Evolutionary conservation across 169 alveolate species (phyloP), one percentile per base, ranked within the genome.

Genomic region (Plasmodium inui): DNA sequence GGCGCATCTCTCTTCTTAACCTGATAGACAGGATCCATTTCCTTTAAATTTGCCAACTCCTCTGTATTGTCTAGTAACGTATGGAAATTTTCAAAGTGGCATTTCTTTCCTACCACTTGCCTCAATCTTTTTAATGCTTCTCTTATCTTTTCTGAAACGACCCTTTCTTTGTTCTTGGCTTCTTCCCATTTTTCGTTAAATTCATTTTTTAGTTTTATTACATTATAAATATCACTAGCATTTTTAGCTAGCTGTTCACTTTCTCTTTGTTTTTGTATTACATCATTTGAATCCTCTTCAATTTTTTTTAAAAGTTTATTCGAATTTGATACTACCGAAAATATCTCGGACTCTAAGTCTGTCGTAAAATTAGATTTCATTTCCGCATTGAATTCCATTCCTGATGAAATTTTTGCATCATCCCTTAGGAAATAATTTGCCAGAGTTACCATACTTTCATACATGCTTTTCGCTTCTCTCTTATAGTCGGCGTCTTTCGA

Each of bases 371-470:
- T 78, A 12, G 44, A 46, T 19, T 61, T 61, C 50, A 30, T 39
- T 78, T 78, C 44, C 67, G 7, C 12, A 78, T 39, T 78, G 8
- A 39, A 34, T 19, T 78, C 55, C 30, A 78, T 19, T 7, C 22
- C 84, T 78, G 61, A 78, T 39, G 37, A 14, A n/a, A 78, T 78
- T 28, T 78, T 78, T 39, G 26, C 50, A 1, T 32, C 28, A 78
- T 78, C 84, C 10, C 55, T 78, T n/a, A 78, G 41, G 50, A 78
- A 78, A 39, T 78, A 61, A 78, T 78, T 78, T 78, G 84, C 44
- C 61, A 78, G 14, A 34, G 32, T 12, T 17, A 78, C 28, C 84
- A 78, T 78, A 10, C 50, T 17, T 78, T 19, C 84, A 78, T 37
- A 28, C 55, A 78, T 78, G 26, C 50, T 78, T 39, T 78, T 39